Evolutionary conservation across 2,329 filamentous ascomycete species (phyloP).

Genomic region (Ilyonectria mors-panacis): DNA sequence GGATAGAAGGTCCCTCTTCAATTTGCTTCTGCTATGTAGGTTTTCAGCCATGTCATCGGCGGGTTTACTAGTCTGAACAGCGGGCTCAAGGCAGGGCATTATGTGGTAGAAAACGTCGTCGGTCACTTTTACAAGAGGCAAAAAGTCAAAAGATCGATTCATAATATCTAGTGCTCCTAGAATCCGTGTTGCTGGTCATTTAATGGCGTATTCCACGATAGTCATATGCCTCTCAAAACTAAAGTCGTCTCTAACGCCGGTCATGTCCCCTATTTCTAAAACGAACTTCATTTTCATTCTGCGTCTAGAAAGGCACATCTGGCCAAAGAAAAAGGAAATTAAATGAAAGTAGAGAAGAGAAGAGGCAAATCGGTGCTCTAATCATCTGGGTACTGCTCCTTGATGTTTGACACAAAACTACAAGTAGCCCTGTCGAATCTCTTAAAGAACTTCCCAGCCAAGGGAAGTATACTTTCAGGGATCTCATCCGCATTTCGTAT

Average conservation of each 20-base stretch:
- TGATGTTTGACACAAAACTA: slow-evolving; percentile 85
- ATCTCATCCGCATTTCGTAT: slow-evolving; percentile 64
- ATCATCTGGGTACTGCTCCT: slow-evolving; percentile 89
- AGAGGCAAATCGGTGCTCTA: slow-evolving; percentile 55
- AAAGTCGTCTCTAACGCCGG: slow-evolving; percentile 14
- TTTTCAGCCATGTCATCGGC: neutral
- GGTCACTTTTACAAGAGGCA: neutral
- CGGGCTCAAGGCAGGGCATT: neutral
- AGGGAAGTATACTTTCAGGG: slow-evolving; percentile 71
- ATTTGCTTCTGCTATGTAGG: neutral
- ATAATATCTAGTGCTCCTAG: slow-evolving; percentile 20
- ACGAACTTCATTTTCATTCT: slow-evolving; percentile 1
- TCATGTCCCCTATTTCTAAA: slow-evolving; percentile 8
- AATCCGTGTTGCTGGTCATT: neutral
- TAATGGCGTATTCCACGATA: neutral
- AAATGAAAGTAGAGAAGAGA: slow-evolving; percentile 4
- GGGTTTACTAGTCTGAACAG: neutral
- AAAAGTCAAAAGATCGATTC: neutral
- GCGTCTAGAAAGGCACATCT: neutral
- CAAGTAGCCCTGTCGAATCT: slow-evolving; percentile 79
- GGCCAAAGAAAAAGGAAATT: neutral
- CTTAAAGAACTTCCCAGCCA: slow-evolving; percentile 91
- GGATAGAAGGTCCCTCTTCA: too few species aligned
- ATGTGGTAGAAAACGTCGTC: neutral
- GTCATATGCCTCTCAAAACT: slow-evolving; percentile 16